These are phyloP conservation scores for Moesziomyces globuligerus DNA, from an alignment of 1,284 basidiomycete species.

Conservation along the genomic window DNA sequence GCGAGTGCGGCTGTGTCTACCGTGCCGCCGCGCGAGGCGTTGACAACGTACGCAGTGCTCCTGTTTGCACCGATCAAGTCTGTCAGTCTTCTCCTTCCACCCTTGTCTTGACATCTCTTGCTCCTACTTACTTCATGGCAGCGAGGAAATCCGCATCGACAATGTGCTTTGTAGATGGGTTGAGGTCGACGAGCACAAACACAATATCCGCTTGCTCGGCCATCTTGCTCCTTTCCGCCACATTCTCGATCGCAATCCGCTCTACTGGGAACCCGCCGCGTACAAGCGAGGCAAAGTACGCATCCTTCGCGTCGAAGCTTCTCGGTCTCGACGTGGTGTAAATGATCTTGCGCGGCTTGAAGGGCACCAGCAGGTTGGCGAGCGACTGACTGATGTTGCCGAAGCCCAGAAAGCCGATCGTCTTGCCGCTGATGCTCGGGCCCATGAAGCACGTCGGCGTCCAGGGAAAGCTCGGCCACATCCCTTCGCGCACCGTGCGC, in stretches of 20 bases:
- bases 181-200: constrained; percentile 80
- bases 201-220: constrained; percentile 48
- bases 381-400: constrained; percentile 74
- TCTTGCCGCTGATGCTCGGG: constrained; percentile 74
- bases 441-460: constrained; percentile 77
- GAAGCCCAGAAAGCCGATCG: constrained; percentile 90
- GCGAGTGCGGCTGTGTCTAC: constrained; percentile 86
- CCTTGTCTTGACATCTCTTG: neutral
- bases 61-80: constrained; percentile 17
- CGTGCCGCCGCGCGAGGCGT: constrained; percentile 71
- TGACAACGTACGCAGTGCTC: constrained; percentile 51
- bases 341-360: constrained; percentile 41
- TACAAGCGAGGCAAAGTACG: constrained; percentile 39
- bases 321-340: constrained; percentile 53
- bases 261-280: constrained; percentile 21
- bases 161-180: constrained; percentile 77
- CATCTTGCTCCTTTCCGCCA: constrained; percentile 39
- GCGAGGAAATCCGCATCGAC: constrained; percentile 78
- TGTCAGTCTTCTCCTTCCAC: neutral
- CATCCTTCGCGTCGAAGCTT: constrained; percentile 36
- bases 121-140: constrained; percentile 79
- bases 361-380: constrained; percentile 42
- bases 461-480: constrained; percentile 79
- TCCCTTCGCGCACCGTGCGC: constrained; percentile 75
- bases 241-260: constrained; percentile 43